A percentile compares a stretch with the other conserved stretches of the same genome.
Conservation (phyloP, 371 early-diverging fungal genomes). For the Mucor circinelloides region DNA sequence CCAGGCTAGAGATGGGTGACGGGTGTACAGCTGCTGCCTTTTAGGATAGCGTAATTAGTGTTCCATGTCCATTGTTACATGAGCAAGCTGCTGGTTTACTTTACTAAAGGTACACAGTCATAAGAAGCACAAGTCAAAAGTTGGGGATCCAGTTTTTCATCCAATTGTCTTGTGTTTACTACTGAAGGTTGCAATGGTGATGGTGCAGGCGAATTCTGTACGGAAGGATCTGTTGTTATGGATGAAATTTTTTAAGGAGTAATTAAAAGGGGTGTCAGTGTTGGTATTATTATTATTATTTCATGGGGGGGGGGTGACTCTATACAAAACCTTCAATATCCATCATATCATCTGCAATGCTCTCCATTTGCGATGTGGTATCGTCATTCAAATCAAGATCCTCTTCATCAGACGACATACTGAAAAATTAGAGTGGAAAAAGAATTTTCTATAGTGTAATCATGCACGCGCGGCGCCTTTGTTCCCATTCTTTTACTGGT, state of each 20-base stretch:
- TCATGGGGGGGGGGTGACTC: not conserved
- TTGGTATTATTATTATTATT: not conserved
- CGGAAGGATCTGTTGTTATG: slow-evolving; percentile 12
- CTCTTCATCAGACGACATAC: slow-evolving; percentile 55
- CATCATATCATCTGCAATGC: slow-evolving; percentile 42
- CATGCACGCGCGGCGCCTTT: not conserved
- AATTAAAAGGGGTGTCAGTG: not conserved
- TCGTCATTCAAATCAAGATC: slow-evolving; percentile 47
- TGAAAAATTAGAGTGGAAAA: not conserved
- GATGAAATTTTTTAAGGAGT: not conserved
- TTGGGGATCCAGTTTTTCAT: slow-evolving; percentile 42
- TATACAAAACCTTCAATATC: slow-evolving; percentile 38
- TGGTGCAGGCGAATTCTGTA: slow-evolving; percentile 23
- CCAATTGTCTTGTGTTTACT: slow-evolving; percentile 33
- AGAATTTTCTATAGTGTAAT: not conserved
- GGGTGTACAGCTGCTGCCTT: slow-evolving; percentile 79
- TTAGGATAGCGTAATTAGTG: not conserved
- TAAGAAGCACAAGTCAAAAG: slow-evolving; percentile 50
- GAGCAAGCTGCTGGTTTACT: not conserved
- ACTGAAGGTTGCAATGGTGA: slow-evolving; percentile 12
- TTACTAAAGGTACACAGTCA: slow-evolving; percentile 62
- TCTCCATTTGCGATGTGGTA: slow-evolving; percentile 36
- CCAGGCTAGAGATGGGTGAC: slow-evolving; percentile 72
- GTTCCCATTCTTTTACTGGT: not conserved
- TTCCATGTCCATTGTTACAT: not conserved